Evolutionary conservation across 2,329 filamentous ascomycete species (phyloP).

Genomic region (Aureobasidium sp.): DNA sequence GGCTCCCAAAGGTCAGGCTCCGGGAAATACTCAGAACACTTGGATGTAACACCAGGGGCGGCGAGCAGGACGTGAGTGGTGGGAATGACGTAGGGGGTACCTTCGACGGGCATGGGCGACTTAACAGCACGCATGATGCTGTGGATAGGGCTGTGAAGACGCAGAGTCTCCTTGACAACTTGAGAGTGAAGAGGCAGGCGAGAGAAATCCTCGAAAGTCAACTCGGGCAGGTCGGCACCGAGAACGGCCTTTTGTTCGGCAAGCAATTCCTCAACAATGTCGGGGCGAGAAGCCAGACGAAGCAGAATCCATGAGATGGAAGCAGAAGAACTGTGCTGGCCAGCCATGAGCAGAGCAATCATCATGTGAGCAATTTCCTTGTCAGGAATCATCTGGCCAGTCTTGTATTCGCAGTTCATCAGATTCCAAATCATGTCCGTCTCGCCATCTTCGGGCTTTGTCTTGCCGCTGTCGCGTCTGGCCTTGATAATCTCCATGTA

Average conservation of each 20-base stretch:
- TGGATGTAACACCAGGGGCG: slow-evolving; percentile 72
- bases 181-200: slow-evolving; percentile 75
- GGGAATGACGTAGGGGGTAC: slow-evolving; percentile 76
- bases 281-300: slow-evolving; percentile 66
- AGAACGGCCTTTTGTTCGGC: slow-evolving; percentile 69
- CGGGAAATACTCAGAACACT: slow-evolving; percentile 68
- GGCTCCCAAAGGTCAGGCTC: slow-evolving; percentile 80
- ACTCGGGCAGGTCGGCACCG: slow-evolving; percentile 63
- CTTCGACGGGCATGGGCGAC: slow-evolving; percentile 72
- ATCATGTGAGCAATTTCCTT: slow-evolving; percentile 85
- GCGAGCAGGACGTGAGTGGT: slow-evolving; percentile 73
- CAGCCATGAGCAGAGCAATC: slow-evolving; percentile 88
- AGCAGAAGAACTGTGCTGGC: slow-evolving; percentile 81
- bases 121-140: slow-evolving; percentile 91
- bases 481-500: slow-evolving; percentile 76
- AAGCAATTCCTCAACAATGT: slow-evolving; percentile 73
- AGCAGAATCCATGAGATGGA: slow-evolving; percentile 80
- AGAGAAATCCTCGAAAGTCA: slow-evolving; percentile 69
- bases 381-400: slow-evolving; percentile 70
- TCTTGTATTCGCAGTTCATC: slow-evolving; percentile 79
- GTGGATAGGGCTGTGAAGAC: slow-evolving; percentile 87
- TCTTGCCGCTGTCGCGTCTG: slow-evolving; percentile 46
- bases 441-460: slow-evolving; percentile 31
- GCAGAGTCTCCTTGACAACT: slow-evolving; percentile 85
- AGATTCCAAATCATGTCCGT: slow-evolving; percentile 86